These are phyloP conservation scores for Gentiana straminea DNA, from an alignment of 257 asterid genomes.

Conservation along the genomic window DNA sequence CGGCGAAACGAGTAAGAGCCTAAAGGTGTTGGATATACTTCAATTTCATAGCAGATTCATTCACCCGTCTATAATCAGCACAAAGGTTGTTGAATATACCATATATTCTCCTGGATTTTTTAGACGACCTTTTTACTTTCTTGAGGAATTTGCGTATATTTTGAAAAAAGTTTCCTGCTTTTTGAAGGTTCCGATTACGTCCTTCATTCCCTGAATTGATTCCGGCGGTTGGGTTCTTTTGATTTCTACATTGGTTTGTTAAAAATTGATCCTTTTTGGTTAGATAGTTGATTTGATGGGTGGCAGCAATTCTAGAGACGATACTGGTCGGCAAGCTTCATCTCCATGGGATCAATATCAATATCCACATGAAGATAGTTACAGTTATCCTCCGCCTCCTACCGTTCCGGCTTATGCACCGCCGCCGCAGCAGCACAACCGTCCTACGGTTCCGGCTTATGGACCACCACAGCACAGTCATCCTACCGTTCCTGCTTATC, in stretches of 20 bases:
- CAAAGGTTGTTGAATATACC: too few relatives aligned
- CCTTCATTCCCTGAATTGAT: constrained; percentile 2
- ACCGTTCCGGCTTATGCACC: constrained; percentile 32
- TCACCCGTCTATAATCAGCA: too few relatives aligned
- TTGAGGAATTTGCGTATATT: too few relatives aligned
- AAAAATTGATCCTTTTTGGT: constrained; percentile 5
- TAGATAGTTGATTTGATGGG: constrained; percentile 57
- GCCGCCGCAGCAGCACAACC: constrained; percentile 7
- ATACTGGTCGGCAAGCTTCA: constrained; percentile 5
- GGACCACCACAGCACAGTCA: too few relatives aligned
- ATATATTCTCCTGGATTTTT: too few relatives aligned
- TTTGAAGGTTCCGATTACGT: background rate
- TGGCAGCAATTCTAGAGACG: constrained; percentile 61
- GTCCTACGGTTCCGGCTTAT: too few relatives aligned
- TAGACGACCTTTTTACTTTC: too few relatives aligned
- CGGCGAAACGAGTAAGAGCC: too few relatives aligned
- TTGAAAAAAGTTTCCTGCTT: too few relatives aligned
- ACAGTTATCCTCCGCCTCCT: constrained; percentile 27
- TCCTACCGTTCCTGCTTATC: too few relatives aligned
- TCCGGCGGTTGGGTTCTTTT: constrained; percentile 11
- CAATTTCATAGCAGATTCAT: too few relatives aligned
- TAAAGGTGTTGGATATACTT: too few relatives aligned
- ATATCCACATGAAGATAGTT: constrained; percentile 22
- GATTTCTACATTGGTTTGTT: constrained; percentile 5
- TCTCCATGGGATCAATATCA: constrained; percentile 4